Base-by-base conservation (phyloP, 345 rosid genomes). In the Melastoma malabathricum region DNA sequence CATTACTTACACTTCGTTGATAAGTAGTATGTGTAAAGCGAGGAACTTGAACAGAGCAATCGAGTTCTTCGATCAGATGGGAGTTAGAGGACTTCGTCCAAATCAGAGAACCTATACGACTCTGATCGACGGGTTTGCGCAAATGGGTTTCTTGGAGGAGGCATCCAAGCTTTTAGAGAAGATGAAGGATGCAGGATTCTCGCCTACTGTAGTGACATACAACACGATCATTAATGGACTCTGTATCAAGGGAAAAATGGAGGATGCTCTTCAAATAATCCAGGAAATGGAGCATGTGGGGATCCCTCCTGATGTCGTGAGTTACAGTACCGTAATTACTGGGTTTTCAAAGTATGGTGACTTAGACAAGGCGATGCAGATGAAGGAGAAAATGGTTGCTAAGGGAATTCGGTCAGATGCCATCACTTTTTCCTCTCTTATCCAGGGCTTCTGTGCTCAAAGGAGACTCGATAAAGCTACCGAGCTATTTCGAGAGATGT, bases 11-110 rank as follows among this genome's bases (percentile, higher is more conserved):
- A 85, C 97, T 44, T 80, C 95, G 3, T 57, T 89, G 68, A 85
- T 89, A 43, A 81, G 74, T 64, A 61, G 82, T 46, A 85, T 85
- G 95, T 89, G 95, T 65, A 77, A 80, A 66, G 75, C 82, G 6
- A 81, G 89, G 52, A 89, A 89, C 58, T 65, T 89, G 82, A 78
- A 75, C 55, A 64, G 95, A 50, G 97, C 97, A 15, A 61, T 68
- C 48, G 93, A 79, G 67, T 79, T 85, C 59, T 69, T 89, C 48
- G 77, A 85, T 68, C 92, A 82, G 73, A 89, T 89, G 95, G 80
- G 59, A 59, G 76, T 63, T 53, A 74, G 97, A 75, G 86, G 85
- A 39, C 89, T 89, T 59, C 23, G 6, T 27, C 97, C 95, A 0
- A 89, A 89, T 57, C 80, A 75, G 64, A 79, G 74, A 59, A 89